Percentiles rank a stretch among this genome's conserved stretches.
phyloP scores from a whole-genome alignment of 495 filamentous ascomycete genomes.

The Daldinia grandis region DNA sequence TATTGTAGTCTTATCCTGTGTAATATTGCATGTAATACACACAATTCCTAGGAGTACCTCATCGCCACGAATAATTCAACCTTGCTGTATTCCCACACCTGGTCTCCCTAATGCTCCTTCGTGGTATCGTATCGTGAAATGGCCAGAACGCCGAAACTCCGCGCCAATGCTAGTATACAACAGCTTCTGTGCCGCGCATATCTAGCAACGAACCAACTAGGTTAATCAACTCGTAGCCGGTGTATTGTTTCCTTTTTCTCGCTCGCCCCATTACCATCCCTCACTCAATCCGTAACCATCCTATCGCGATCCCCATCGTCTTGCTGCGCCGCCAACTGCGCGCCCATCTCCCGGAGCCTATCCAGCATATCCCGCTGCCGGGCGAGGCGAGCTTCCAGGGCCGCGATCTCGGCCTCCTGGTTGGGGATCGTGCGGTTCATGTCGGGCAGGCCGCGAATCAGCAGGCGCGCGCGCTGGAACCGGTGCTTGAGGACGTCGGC shows the following conservation, averaged over 20 bases:
- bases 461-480: conserved; percentile 76
- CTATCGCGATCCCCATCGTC: conserved; percentile 39
- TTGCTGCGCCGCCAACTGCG: conserved; percentile 43
- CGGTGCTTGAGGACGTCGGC: conserved; percentile 79
- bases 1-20: not conserved
- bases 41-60: not conserved
- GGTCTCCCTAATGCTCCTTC: not conserved
- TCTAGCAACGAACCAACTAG: no score
- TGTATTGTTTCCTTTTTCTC: not conserved
- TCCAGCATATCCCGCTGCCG: conserved; percentile 65
- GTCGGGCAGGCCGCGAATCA: conserved; percentile 76
- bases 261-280: not conserved
- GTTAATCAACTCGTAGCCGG: no score
- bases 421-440: conserved; percentile 75
- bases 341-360: conserved; percentile 54
- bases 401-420: conserved; percentile 80
- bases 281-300: conserved; percentile 25
- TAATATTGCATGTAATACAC: conserved; percentile 8
- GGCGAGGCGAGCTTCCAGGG: conserved; percentile 72
- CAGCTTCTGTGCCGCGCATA: no score
- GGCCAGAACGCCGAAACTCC: conserved; percentile 29
- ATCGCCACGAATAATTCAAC: conserved; percentile 3
- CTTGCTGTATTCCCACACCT: not conserved
- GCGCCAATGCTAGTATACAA: conserved; percentile 2
- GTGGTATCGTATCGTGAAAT: conserved; percentile 16